Conservation (phyloP, 805 yeast species). For the Barnettozyma botsteinii region DNA sequence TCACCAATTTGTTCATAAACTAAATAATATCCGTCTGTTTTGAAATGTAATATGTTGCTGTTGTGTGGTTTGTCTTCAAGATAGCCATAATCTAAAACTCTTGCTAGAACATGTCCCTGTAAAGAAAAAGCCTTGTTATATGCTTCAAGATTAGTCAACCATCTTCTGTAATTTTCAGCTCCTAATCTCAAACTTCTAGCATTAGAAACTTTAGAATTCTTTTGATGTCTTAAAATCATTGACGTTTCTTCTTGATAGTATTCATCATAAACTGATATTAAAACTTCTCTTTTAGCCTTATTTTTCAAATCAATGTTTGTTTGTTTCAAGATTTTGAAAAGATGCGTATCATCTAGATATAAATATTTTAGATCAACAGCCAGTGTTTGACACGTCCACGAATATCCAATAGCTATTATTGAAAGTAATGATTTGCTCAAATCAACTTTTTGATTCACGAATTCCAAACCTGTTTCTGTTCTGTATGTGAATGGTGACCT, state of each 20-base stretch:
- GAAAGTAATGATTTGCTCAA: conserved; percentile 12
- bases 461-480: conserved; percentile 16
- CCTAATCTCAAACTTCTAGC: conserved; percentile 10
- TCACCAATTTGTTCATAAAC: conserved; percentile 20
- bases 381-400: conserved; percentile 26
- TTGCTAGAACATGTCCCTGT: conserved; percentile 22
- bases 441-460: conserved; percentile 17
- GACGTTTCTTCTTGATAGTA: conserved; percentile 19
- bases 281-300: conserved; percentile 4
- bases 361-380: conserved; percentile 17
- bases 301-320: not conserved
- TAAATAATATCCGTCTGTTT: conserved; percentile 24
- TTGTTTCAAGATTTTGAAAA: not conserved
- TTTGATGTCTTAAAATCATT: conserved; percentile 17
- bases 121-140: conserved; percentile 13
- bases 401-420: conserved; percentile 20
- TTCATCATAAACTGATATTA: conserved; percentile 24
- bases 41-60: conserved; percentile 17
- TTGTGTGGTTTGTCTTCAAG: conserved; percentile 23
- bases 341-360: conserved; percentile 13
- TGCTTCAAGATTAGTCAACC: conserved; percentile 21
- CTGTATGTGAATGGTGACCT: conserved; percentile 15
- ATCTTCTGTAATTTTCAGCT: conserved; percentile 14
- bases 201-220: conserved; percentile 9
- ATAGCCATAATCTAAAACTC: conserved; percentile 23